Evolutionary conservation across 2,329 filamentous ascomycete species (phyloP).

Genomic region (Beauveria australis): DNA sequence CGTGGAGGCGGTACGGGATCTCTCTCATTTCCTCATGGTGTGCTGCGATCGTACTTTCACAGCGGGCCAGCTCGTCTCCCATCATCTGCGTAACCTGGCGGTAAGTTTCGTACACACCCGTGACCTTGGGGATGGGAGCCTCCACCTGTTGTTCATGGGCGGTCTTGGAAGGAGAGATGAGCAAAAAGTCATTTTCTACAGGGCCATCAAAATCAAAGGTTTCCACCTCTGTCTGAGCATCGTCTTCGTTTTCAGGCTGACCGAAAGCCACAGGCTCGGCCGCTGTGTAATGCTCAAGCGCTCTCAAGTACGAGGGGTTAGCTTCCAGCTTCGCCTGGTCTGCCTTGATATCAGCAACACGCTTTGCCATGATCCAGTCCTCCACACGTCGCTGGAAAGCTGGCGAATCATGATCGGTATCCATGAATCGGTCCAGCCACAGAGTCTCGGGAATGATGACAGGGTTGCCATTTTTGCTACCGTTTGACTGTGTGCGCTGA

Average conservation of each 20-base stretch:
- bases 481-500: constrained; percentile 69
- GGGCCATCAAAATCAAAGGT: constrained; percentile 31
- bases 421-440: constrained; percentile 84
- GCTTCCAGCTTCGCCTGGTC: constrained; percentile 20
- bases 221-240: constrained; percentile 16
- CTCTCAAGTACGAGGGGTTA: constrained; percentile 19
- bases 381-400: constrained; percentile 57
- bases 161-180: constrained; percentile 17
- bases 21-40: constrained; percentile 45
- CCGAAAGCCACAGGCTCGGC: background rate
- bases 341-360: constrained; percentile 48
- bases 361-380: constrained; percentile 66
- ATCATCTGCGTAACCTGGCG: constrained; percentile 34
- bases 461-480: constrained; percentile 67
- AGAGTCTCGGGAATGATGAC: constrained; percentile 73
- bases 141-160: background rate
- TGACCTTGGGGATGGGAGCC: constrained; percentile 9
- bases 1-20: constrained; percentile 74
- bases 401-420: constrained; percentile 50
- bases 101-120: constrained; percentile 18
- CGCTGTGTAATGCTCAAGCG: constrained; percentile 19
- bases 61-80: constrained; percentile 30
- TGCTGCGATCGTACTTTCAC: constrained; percentile 20
- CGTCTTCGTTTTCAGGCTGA: constrained; percentile 3
- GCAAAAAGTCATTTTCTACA: constrained; percentile 27